Conservation (phyloP, 257 asterid genomes). For the Solanum sitiens region DNA sequence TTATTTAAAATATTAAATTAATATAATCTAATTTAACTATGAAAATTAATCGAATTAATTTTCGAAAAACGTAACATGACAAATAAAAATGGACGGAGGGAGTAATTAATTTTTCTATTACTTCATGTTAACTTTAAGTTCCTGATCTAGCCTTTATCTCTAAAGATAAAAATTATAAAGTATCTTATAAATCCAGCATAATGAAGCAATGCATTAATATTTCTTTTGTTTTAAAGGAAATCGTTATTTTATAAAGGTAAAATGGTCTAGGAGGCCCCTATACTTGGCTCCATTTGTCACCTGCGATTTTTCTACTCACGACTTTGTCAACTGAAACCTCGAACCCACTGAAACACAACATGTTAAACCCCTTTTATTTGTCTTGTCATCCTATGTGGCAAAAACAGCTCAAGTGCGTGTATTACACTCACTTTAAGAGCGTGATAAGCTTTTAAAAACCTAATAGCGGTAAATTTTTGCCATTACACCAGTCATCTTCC, state of each 20-base stretch:
- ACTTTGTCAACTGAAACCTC: neutral
- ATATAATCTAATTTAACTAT: no score
- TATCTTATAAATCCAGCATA: neutral
- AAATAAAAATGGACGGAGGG: neutral
- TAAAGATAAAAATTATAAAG: no score
- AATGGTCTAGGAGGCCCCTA: neutral
- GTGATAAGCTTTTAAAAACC: neutral
- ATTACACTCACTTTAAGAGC: neutral
- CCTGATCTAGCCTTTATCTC: neutral
- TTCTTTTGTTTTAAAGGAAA: neutral
- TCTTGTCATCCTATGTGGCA: neutral
- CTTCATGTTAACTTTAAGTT: neutral
- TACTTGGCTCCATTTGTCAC: neutral
- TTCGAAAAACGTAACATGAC: neutral
- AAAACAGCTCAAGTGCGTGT: neutral
- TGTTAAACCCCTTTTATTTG: neutral
- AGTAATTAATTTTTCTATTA: neutral
- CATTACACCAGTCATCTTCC: neutral
- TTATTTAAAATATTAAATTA: no score
- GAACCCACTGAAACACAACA: neutral
- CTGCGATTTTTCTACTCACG: neutral
- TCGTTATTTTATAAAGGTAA: neutral
- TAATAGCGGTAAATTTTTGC: neutral
- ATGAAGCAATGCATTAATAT: neutral
- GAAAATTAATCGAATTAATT: no score